Evolutionary conservation across 1,139 yeast species (phyloP).

Genomic region (Nakaseomyces sp.): DNA sequence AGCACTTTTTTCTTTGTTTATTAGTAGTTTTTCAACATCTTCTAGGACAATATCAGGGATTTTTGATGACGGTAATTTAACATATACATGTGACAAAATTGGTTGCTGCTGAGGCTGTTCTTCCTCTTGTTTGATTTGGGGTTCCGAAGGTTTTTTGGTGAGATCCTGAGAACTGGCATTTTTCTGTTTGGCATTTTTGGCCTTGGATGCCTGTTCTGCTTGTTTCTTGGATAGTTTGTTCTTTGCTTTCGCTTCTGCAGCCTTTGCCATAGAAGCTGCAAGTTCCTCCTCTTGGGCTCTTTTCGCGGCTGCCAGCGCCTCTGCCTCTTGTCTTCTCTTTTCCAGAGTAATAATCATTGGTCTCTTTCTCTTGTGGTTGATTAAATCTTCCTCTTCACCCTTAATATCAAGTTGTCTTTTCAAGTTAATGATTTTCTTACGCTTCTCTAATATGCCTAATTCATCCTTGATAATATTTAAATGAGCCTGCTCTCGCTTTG

Average conservation of each 20-base stretch:
- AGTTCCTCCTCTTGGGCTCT: constrained; percentile 8
- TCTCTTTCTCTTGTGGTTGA: constrained; percentile 71
- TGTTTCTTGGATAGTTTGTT: constrained; percentile 18
- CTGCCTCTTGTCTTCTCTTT: constrained; percentile 19
- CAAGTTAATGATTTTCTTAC: constrained; percentile 61
- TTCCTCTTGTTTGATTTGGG: constrained; percentile 4
- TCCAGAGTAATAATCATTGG: constrained; percentile 27
- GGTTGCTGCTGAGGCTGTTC: constrained; percentile 18
- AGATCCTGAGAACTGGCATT: constrained; percentile 2
- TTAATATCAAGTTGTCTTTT: constrained; percentile 69
- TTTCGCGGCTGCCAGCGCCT: constrained; percentile 13
- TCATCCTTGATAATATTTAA: constrained; percentile 19
- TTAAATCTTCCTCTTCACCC: constrained; percentile 79
- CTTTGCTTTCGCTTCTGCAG: constrained; percentile 12
- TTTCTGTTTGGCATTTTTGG: constrained; percentile 21
- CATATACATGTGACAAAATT: constrained; percentile 59
- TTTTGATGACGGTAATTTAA: constrained; percentile 78
- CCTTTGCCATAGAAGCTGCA: constrained; percentile 12
- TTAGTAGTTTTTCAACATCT: constrained; percentile 67
- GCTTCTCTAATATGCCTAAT: constrained; percentile 32
- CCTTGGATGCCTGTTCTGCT: constrained; percentile 17
- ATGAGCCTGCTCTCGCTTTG: constrained; percentile 52
- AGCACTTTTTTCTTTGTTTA: constrained; percentile 71
- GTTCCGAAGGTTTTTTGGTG: background rate
- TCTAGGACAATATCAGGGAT: constrained; percentile 88